These are phyloP conservation scores for Teunomyces barrocoloradensis DNA, from an alignment of 805 yeast genomes.

Conservation along the genomic window DNA sequence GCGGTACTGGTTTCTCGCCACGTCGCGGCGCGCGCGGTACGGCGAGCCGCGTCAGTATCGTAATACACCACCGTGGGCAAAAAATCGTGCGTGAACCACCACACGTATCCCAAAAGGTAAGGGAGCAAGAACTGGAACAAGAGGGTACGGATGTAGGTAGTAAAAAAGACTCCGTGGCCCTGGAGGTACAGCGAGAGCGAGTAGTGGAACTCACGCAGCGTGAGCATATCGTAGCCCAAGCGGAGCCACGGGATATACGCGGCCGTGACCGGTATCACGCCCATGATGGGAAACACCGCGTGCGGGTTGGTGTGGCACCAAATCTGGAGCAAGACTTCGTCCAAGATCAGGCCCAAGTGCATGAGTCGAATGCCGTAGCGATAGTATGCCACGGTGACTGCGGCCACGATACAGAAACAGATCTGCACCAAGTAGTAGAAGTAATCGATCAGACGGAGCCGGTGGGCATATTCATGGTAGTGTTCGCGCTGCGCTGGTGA, in stretches of 20 bases:
- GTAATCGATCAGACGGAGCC: constrained; percentile 27
- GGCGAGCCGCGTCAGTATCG: constrained; percentile 17
- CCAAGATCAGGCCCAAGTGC: constrained; percentile 37
- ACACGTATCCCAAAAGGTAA: constrained; percentile 24
- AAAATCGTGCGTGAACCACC: constrained; percentile 31
- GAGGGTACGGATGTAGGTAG: background rate
- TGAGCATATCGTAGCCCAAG: constrained; percentile 6
- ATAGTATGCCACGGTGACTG: constrained; percentile 16
- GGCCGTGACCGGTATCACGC: constrained; percentile 40
- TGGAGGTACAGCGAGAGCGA: background rate
- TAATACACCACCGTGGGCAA: constrained; percentile 12
- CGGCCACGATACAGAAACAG: constrained; percentile 20
- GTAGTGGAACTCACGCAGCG: constrained; percentile 1
- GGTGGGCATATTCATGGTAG: constrained; percentile 14
- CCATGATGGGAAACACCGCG: constrained; percentile 36
- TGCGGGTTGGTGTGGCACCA: constrained; percentile 48
- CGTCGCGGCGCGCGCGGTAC: constrained; percentile 10
- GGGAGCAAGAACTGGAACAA: constrained; percentile 10
- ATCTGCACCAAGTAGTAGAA: constrained; percentile 27
- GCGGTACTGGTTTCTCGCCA: constrained; percentile 9
- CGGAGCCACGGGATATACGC: constrained; percentile 39
- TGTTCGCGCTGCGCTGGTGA: constrained; percentile 14
- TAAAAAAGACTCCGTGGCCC: background rate
- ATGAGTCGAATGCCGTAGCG: constrained; percentile 16
- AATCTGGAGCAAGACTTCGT: constrained; percentile 39